phyloP scores from a whole-genome alignment of 1,139 yeast species.

The Zhuliangozyma blackwelliae region DNA sequence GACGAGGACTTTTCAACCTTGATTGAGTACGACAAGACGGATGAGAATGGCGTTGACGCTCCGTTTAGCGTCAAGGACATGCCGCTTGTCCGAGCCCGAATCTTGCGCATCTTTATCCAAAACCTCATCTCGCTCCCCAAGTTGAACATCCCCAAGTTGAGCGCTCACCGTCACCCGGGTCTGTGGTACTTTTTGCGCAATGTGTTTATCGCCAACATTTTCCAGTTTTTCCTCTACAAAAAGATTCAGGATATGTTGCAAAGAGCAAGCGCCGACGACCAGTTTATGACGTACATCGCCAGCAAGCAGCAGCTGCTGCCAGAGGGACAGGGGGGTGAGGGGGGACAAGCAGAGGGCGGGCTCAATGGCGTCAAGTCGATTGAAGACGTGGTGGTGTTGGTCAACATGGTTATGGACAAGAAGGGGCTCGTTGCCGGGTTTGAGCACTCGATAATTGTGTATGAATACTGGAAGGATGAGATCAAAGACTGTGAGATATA shows the following conservation, averaged over 20 bases:
- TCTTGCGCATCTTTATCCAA: constrained; percentile 23
- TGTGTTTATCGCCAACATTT: constrained; percentile 36
- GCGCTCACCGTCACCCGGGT: constrained; percentile 41
- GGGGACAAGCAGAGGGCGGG: too few species aligned
- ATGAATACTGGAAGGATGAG: constrained; percentile 38
- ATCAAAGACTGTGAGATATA: constrained; percentile 32
- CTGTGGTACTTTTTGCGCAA: constrained; percentile 40
- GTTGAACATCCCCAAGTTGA: constrained; percentile 32
- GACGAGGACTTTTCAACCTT: constrained; percentile 33
- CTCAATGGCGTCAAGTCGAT: constrained; percentile 1
- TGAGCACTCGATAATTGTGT: constrained; percentile 29
- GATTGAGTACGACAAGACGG: constrained; percentile 14
- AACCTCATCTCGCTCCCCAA: constrained; percentile 29
- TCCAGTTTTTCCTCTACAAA: constrained; percentile 35
- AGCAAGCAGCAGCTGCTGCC: neutral
- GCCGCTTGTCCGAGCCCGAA: constrained; percentile 17
- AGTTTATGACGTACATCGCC: constrained; percentile 7
- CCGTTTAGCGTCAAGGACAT: constrained; percentile 14
- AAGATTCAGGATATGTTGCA: constrained; percentile 23
- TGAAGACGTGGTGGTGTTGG: constrained; percentile 12
- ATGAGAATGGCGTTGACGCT: constrained; percentile 8
- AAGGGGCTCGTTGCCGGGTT: constrained; percentile 21
- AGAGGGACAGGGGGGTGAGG: neutral
- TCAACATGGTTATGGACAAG: constrained; percentile 21
- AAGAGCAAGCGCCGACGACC: constrained; percentile 6